Conservation (phyloP, 495 filamentous ascomycete genomes). For the Mytilinidion resinicola region DNA sequence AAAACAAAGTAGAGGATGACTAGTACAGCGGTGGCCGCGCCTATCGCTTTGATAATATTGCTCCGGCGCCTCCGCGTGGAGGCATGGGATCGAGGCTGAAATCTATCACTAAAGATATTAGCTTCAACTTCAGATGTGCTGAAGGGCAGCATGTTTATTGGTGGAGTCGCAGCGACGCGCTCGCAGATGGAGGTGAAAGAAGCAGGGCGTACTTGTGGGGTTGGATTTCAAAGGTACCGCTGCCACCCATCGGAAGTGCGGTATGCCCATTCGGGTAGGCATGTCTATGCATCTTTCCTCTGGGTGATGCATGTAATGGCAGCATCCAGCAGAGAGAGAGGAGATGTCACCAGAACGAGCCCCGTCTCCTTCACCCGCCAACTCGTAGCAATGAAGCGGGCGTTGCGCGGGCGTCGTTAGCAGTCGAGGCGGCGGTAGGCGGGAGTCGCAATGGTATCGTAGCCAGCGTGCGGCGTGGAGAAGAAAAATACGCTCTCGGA, state of each 20-base stretch:
- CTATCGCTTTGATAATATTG: constrained; percentile 65
- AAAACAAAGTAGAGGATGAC: constrained; percentile 63
- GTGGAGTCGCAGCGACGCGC: neutral
- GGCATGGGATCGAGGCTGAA: constrained; percentile 76
- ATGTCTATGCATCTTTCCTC: constrained; percentile 54
- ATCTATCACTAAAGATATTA: constrained; percentile 48
- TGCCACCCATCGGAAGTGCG: constrained; percentile 54
- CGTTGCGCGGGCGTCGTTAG: constrained; percentile 3
- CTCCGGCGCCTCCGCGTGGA: constrained; percentile 61
- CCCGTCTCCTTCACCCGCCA: constrained; percentile 25
- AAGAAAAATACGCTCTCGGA: no score
- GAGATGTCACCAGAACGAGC: constrained; percentile 26
- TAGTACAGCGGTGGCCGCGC: constrained; percentile 47
- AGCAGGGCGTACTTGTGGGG: constrained; percentile 65
- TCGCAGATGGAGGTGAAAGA: no score
- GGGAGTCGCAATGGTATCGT: neutral
- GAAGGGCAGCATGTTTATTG: neutral
- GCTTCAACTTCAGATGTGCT: constrained; percentile 16
- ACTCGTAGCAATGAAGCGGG: constrained; percentile 7
- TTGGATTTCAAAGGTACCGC: constrained; percentile 72
- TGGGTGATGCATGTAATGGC: constrained; percentile 31
- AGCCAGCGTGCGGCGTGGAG: neutral
- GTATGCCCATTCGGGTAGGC: constrained; percentile 69
- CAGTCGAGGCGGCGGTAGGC: neutral
- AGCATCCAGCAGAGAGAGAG: constrained; percentile 26